These are phyloP conservation scores for Euryodendron excelsum DNA, from an alignment of 148 eudicot genomes.

Conservation along the genomic window DNA sequence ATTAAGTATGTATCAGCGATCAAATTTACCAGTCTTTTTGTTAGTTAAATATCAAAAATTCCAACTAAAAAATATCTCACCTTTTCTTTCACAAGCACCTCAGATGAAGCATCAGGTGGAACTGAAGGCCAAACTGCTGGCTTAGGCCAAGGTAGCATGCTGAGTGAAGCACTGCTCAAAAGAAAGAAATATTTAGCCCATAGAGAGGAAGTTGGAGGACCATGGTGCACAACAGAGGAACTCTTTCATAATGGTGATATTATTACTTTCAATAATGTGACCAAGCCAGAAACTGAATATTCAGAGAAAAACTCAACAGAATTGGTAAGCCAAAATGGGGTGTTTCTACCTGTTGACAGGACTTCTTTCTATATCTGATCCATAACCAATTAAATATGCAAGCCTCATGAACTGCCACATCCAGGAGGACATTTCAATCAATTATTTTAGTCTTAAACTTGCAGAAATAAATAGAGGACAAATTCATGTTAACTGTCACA, in stretches of 20 bases:
- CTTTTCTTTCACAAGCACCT: constrained; percentile 87
- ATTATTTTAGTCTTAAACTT: background rate
- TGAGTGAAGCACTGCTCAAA: constrained; percentile 72
- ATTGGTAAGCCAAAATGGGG: background rate
- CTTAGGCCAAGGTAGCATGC: constrained; percentile 98
- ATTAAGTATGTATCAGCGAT: background rate
- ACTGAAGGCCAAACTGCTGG: constrained; percentile 90
- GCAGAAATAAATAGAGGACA: background rate
- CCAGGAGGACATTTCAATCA: constrained; percentile 20
- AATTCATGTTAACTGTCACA: background rate
- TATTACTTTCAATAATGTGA: background rate
- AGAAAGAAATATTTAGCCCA: constrained; percentile 5
- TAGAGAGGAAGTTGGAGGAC: background rate
- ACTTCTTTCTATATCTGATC: constrained; percentile 78
- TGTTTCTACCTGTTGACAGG: constrained; percentile 82
- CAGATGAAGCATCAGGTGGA: constrained; percentile 84
- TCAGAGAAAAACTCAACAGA: background rate
- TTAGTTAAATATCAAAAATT: background rate
- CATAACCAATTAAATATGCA: constrained; percentile 91
- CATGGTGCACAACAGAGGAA: background rate
- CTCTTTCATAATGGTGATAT: background rate
- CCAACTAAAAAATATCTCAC: constrained; percentile 30
- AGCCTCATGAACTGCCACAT: constrained; percentile 90
- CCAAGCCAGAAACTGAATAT: background rate
- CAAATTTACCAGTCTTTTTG: background rate